Conservation (phyloP, 208 protist species). For the Leptomonas seymouri region DNA sequence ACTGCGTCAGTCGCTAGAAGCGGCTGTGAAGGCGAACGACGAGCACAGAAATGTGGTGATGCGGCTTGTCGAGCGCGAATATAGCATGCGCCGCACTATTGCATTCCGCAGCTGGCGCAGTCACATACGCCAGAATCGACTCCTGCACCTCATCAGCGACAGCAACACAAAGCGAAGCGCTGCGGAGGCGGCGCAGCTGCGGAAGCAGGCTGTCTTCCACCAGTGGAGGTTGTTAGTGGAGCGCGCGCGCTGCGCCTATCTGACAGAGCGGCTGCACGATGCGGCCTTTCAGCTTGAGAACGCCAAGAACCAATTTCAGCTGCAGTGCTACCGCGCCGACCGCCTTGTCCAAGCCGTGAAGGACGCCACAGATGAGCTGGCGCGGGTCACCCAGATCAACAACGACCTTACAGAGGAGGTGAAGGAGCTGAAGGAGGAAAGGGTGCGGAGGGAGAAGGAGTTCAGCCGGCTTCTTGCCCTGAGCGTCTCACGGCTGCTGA, state of each 20-base stretch:
- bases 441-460: slow-evolving; percentile 46
- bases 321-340: slow-evolving; percentile 87
- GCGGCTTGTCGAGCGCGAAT: slow-evolving; percentile 36
- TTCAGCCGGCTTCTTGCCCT: slow-evolving; percentile 50
- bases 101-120: slow-evolving; percentile 69
- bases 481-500: slow-evolving; percentile 28
- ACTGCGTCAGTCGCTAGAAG: slow-evolving; percentile 43
- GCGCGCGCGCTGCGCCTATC: slow-evolving; percentile 64
- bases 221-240: slow-evolving; percentile 75
- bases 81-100: slow-evolving; percentile 15
- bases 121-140: slow-evolving; percentile 35
- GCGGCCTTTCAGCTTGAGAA: slow-evolving; percentile 84
- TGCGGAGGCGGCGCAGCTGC: slow-evolving; percentile 31
- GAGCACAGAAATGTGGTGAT: slow-evolving; percentile 43
- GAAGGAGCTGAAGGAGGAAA: slow-evolving; percentile 45
- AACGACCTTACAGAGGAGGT: slow-evolving; percentile 44
- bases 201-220: slow-evolving; percentile 53
- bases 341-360: slow-evolving; percentile 61
- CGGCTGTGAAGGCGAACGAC: slow-evolving; percentile 48
- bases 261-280: slow-evolving; percentile 86
- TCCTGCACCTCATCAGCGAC: slow-evolving; percentile 41
- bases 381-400: slow-evolving; percentile 35
- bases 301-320: slow-evolving; percentile 90
- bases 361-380: slow-evolving; percentile 49
- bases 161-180: slow-evolving; percentile 40